Percentiles rank a stretch among this genome's conserved stretches.
These are phyloP conservation scores for Jackrogersella multiformis DNA, from an alignment of 495 filamentous ascomycete genomes.

Conservation along the genomic window DNA sequence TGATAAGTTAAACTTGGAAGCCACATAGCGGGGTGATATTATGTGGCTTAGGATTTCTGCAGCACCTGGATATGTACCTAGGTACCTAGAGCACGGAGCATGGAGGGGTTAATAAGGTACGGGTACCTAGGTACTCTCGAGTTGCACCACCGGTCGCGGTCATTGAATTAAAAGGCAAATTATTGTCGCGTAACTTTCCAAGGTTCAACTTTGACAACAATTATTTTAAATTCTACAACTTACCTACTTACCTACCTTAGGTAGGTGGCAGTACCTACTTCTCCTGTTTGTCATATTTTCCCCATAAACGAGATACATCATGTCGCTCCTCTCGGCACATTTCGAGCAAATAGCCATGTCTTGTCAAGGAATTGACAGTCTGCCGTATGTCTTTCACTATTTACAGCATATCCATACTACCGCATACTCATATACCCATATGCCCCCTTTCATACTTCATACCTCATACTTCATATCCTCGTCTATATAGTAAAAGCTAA, in stretches of 20 bases:
- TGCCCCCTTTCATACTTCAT: no score
- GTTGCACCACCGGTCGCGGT: not conserved
- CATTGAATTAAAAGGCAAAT: not conserved
- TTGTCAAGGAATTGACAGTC: slow-evolving; percentile 80
- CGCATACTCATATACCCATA: no score
- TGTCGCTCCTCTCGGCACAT: slow-evolving; percentile 83
- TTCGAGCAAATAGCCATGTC: slow-evolving; percentile 91
- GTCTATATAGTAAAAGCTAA: slow-evolving; percentile 1
- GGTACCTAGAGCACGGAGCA: not conserved
- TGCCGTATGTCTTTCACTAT: slow-evolving; percentile 68
- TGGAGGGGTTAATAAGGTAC: not conserved
- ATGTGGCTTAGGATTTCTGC: slow-evolving; percentile 4
- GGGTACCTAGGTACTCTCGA: not conserved
- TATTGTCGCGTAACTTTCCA: not conserved
- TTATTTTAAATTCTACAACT: not conserved
- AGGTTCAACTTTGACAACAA: not conserved
- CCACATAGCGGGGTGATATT: slow-evolving; percentile 29
- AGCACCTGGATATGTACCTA: no score
- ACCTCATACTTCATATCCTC: no score
- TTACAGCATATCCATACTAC: no score
- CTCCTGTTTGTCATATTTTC: no score
- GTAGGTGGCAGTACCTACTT: no score
- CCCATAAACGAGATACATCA: slow-evolving; percentile 43
- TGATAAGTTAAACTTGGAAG: slow-evolving; percentile 2
- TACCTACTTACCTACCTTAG: not conserved